These are phyloP conservation scores for Helotiales sp. DNA, from an alignment of 2,329 filamentous ascomycete species.

Conservation along the genomic window DNA sequence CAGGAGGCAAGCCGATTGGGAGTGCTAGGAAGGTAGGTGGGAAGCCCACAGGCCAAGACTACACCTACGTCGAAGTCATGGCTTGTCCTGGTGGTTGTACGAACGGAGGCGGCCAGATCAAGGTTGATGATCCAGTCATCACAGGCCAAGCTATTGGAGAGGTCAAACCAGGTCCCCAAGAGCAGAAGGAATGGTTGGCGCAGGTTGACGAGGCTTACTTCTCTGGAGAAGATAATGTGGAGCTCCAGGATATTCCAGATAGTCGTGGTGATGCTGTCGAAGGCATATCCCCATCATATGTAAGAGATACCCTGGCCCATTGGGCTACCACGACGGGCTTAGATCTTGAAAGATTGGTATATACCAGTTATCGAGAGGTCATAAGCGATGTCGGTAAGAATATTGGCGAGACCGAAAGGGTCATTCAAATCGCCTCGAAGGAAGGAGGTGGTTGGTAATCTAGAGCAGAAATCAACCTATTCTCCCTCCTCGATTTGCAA, in stretches of 20 bases:
- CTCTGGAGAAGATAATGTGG: constrained; percentile 60
- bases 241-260: constrained; percentile 28
- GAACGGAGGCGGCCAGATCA: constrained; percentile 95
- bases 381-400: constrained; percentile 92
- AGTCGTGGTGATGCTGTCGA: constrained; percentile 49
- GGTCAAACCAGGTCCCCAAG: constrained; percentile 66
- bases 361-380: constrained; percentile 88
- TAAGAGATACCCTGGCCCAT: constrained; percentile 69
- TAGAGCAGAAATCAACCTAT: constrained; percentile 43
- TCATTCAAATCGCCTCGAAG: constrained; percentile 85
- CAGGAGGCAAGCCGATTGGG: constrained; percentile 66
- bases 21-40: constrained; percentile 53
- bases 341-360: constrained; percentile 68
- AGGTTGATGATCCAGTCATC: constrained; percentile 74
- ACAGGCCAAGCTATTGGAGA: constrained; percentile 47
- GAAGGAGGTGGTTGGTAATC: constrained; percentile 89
- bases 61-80: constrained; percentile 98
- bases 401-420: constrained; percentile 71
- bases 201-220: constrained; percentile 89
- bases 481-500: constrained; percentile 63
- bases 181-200: constrained; percentile 84
- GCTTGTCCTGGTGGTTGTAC: constrained; percentile 98
- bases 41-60: constrained; percentile 58
- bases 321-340: constrained; percentile 77
- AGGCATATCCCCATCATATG: constrained; percentile 64